Evolutionary conservation across 2,329 filamentous ascomycete genomes (phyloP), one percentile per base, ranked within the genome.

Genomic region (Ophiocordyceps robertsii): DNA sequence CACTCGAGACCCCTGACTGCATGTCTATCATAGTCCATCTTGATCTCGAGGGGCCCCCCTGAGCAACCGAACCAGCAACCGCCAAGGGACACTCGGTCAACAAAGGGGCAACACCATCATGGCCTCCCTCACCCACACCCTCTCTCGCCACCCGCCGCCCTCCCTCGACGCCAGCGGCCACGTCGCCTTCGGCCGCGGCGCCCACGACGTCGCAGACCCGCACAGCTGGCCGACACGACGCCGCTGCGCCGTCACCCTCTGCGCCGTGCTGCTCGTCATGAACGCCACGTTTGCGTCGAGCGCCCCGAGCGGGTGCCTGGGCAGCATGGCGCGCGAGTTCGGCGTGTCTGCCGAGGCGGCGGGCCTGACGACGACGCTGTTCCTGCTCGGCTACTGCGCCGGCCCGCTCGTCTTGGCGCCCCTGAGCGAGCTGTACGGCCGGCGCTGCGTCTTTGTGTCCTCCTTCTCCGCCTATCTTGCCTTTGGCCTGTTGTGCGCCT

Each of bases 341-440:
- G n/a, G 10, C 9, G 33, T 35, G n/a, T n/a, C n/a, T n/a, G n/a
- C n/a, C 33, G 17, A n/a, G 17, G 69, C 61, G 3, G 67, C 68
- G 0, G 65, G 63, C 2, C 59, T 77, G 9, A 69, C 70, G 1
- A 69, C 73, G 37, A 72, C 71, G 0, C 53, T 76, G 9, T 77
- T 75, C 49, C 59, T 77, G 27, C 60, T 76, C 4, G 73, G 60
- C 4, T 80, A 79, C 54, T 72, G 70, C 46, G 66, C 70, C 2
- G 77, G 77, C 0, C 76, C 76, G 0, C 58, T 80, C 3, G 39
- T 77, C 3, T 79, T 75, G 50, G 75, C 73, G 1, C 75, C 74
- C 0, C 51, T 77, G 17, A 72, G 66, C 32, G 75, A 78, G 54
- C 72, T 76, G 44, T 77, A 72, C 53, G 72, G 73, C 12, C 62